Evolutionary conservation across 768 basidiomycete species (phyloP), one percentile per base, ranked within the genome.

Genomic region (Termitomyces sp.): DNA sequence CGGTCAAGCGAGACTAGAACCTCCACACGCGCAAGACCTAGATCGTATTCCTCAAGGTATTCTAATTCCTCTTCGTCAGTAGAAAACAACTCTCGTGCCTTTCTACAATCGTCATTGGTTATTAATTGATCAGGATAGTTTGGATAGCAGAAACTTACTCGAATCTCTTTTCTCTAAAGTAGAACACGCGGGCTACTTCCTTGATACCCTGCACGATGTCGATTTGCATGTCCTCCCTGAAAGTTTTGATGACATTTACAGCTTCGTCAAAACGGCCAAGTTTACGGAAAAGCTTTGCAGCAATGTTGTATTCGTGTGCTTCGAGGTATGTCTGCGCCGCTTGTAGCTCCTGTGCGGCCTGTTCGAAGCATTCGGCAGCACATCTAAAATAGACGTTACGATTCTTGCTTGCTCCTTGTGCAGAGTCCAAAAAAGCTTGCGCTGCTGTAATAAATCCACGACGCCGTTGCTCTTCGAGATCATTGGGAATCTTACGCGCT

Each of bases 191-290:
- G 2, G 79, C 79, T 2, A 77, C 75, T 0, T 70, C 70, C 34
- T 66, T 67, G 30, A 86, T 74, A 14, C 55, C 63, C 1, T 73
- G 66, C 0, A 63, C 70, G 5, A 78, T 64, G 0, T 62, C 63
- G 1, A 45, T 26, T 1, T 69, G 56, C 22, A 84, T 70, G 5
- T 65, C 52, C 1, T 58, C 44, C 11, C 63, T 38, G 56, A 82
- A 63, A 0, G 56, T 44, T 19, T 71, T 57, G 14, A 85, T 70
- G 12, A 85, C 67, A 3, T 69, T 61, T 0, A 82, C 68, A 0
- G 83, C 83, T 44, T 84, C 74, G 44, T 81, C 80, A 47, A 86
- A 84, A 34, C 63, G 63, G 1, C 76, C 77, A 0, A 69, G 68
- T 53, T 79, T 74, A n/a, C 79, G 72, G 54, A 75, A 86, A n/a